Evolutionary conservation across 2,329 filamentous ascomycete species (phyloP).

Genomic region (Arachnopeziza araneosa): DNA sequence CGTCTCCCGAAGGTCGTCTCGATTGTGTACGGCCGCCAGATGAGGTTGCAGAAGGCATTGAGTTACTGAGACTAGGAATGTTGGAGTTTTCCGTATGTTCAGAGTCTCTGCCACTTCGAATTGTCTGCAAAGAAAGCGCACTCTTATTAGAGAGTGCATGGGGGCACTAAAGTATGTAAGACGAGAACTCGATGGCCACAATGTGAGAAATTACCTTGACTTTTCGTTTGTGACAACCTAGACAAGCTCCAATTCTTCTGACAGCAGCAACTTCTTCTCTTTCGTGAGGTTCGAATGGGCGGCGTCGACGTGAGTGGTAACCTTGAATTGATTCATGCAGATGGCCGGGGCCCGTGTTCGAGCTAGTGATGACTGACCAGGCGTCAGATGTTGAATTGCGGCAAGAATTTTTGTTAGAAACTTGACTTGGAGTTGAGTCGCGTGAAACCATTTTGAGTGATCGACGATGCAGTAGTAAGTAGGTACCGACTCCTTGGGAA

Average conservation of each 20-base stretch:
- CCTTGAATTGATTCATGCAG: background rate
- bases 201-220: background rate
- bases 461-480: background rate
- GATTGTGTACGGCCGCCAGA: background rate
- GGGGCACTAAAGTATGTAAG: background rate
- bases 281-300: background rate
- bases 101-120: background rate
- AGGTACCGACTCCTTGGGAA: background rate
- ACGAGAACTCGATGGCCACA: background rate
- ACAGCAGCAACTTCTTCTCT: background rate
- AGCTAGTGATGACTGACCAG: background rate
- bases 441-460: background rate
- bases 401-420: background rate
- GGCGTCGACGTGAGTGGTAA: background rate
- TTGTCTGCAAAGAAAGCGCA: background rate
- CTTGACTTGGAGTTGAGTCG: background rate
- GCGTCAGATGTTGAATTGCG: background rate
- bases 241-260: background rate
- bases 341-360: background rate
- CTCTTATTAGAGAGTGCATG: background rate
- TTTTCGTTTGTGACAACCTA: background rate
- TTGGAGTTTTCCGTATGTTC: background rate
- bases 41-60: background rate
- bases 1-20: background rate
- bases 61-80: background rate